Evolutionary conservation across 2,329 filamentous ascomycete species (phyloP).

Genomic region (Atkinsonella texensis): DNA sequence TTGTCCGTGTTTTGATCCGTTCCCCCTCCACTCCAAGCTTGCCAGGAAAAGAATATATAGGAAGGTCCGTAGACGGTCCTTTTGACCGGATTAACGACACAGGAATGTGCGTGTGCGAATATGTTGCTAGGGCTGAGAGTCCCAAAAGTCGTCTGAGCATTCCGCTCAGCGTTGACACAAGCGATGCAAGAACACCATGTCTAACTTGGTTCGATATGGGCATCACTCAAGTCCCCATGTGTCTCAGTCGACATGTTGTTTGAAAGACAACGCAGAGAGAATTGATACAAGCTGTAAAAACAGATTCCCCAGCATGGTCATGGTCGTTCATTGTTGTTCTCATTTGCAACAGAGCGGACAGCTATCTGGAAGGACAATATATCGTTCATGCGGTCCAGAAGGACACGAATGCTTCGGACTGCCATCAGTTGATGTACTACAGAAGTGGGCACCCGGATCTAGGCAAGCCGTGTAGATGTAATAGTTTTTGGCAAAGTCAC

Average conservation of each 20-base stretch:
- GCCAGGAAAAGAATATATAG: neutral
- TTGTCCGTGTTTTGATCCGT: neutral
- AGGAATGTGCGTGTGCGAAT: neutral
- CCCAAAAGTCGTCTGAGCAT: neutral
- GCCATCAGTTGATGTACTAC: constrained; percentile 56
- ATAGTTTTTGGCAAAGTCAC: constrained; percentile 61
- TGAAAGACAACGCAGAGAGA: no score
- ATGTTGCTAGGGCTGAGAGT: neutral
- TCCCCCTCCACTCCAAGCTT: neutral
- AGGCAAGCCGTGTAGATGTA: constrained; percentile 63
- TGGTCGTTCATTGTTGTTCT: constrained; percentile 1
- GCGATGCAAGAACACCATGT: no score
- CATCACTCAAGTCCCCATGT: no score
- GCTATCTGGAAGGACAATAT: constrained; percentile 56
- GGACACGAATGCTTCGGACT: constrained; percentile 46
- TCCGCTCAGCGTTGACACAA: no score
- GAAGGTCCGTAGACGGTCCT: neutral
- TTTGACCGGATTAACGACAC: neutral
- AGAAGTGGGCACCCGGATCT: constrained; percentile 59
- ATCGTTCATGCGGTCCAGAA: constrained; percentile 58
- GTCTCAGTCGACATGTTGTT: no score
- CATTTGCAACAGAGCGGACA: constrained; percentile 35
- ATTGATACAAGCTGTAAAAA: no score
- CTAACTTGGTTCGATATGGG: no score
- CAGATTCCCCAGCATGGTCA: no score